A percentile compares a stretch with the other conserved stretches of the same genome.
Evolutionary conservation across 805 yeast species (phyloP).

Genomic region (Saturnispora besseyi): DNA sequence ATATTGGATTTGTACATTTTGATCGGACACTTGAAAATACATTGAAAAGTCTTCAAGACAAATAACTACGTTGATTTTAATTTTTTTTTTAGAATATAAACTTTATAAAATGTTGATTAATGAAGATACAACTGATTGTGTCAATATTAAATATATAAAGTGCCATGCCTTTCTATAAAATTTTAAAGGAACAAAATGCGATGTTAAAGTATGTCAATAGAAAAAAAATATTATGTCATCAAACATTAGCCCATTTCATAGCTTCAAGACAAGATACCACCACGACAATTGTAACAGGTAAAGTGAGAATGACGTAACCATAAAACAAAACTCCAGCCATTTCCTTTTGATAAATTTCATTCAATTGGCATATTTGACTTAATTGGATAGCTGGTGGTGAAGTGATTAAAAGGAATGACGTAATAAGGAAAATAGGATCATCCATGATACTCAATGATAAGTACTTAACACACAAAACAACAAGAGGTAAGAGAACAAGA

Average conservation of each 20-base stretch:
- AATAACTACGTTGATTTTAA: not conserved
- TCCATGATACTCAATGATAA: constrained; percentile 60
- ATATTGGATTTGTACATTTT: constrained; percentile 14
- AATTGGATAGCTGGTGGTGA: constrained; percentile 82
- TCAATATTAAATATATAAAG: not conserved
- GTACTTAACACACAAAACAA: constrained; percentile 54
- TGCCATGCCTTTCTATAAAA: not conserved
- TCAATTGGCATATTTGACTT: constrained; percentile 72
- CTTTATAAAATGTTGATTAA: not conserved
- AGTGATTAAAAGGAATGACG: constrained; percentile 63
- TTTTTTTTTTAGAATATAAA: not conserved
- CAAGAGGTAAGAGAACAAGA: constrained; percentile 53
- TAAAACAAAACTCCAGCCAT: constrained; percentile 78
- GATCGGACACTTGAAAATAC: not conserved
- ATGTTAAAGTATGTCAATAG: not conserved
- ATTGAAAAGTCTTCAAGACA: constrained; percentile 2
- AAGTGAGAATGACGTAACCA: constrained; percentile 69
- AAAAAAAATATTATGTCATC: not conserved
- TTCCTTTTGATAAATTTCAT: constrained; percentile 66
- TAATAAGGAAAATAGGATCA: constrained; percentile 74
- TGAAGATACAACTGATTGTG: not conserved
- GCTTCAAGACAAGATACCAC: constrained; percentile 61
- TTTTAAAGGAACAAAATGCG: not conserved
- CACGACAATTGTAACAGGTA: constrained; percentile 66
- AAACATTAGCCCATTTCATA: constrained; percentile 28